Conservation (phyloP, 176 grass and related monocot species). For the Panicum miliaceum region DNA sequence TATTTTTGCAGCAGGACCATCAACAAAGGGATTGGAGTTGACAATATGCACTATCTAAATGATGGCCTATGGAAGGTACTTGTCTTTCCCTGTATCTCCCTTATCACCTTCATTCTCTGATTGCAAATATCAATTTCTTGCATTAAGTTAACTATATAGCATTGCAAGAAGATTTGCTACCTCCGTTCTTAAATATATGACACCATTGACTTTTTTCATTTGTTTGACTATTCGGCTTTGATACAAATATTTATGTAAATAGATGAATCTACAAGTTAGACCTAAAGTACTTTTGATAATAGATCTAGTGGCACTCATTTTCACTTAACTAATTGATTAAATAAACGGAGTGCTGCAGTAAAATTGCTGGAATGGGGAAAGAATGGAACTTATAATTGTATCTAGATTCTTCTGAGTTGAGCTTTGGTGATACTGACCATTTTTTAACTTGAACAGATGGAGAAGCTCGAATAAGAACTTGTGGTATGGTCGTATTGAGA, state of each 20-base stretch:
- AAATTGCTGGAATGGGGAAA: neutral
- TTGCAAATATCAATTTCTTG: conserved; percentile 13
- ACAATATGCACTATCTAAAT: conserved; percentile 99
- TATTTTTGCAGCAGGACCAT: conserved; percentile 71
- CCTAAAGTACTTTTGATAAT: too few relatives aligned
- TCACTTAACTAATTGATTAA: too few relatives aligned
- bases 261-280: too few relatives aligned
- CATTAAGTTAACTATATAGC: neutral
- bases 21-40: conserved; percentile 98
- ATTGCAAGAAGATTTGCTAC: neutral
- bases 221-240: too few relatives aligned
- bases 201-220: too few relatives aligned
- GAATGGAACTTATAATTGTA: neutral
- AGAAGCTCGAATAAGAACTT: conserved; percentile 58
- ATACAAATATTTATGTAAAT: too few relatives aligned
- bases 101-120: neutral
- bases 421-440: neutral
- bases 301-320: too few relatives aligned
- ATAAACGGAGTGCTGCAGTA: neutral
- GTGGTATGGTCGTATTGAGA: neutral
- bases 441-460: conserved; percentile 55
- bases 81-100: neutral
- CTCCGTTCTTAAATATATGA: too few relatives aligned
- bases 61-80: conserved; percentile 98
- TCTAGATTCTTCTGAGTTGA: neutral